These are phyloP conservation scores for Lepidopterella palustris DNA, from an alignment of 495 filamentous ascomycete species.

Conservation along the genomic window DNA sequence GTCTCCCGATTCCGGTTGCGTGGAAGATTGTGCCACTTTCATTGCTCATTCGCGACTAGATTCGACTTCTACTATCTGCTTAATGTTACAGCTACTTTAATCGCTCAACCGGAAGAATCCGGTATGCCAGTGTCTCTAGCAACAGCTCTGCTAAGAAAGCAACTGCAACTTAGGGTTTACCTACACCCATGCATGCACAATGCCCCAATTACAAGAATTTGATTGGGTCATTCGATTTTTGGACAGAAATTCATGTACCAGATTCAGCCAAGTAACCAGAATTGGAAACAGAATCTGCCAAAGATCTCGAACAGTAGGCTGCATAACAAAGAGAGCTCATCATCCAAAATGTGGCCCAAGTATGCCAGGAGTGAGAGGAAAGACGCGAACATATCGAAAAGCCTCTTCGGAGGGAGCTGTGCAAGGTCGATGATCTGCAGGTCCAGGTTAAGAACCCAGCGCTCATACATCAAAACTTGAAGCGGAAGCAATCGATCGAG, in stretches of 20 bases:
- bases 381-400: slow-evolving; percentile 48
- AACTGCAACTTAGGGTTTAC: background rate
- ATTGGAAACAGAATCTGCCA: slow-evolving; percentile 21
- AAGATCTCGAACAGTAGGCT: slow-evolving; percentile 35
- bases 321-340: slow-evolving; percentile 39
- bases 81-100: slow-evolving; percentile 28
- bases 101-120: slow-evolving; percentile 15
- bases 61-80: slow-evolving; percentile 12
- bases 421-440: slow-evolving; percentile 36
- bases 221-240: slow-evolving; percentile 11
- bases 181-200: background rate
- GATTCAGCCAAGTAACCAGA: background rate
- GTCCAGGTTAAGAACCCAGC: slow-evolving; percentile 15
- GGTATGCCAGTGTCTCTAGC: slow-evolving; percentile 11
- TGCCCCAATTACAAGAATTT: background rate
- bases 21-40: background rate
- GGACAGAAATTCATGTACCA: slow-evolving; percentile 18
- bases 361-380: slow-evolving; percentile 51
- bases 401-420: slow-evolving; percentile 44
- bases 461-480: slow-evolving; percentile 20
- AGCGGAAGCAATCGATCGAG: slow-evolving; percentile 12
- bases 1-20: background rate
- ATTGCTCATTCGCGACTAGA: slow-evolving; percentile 5
- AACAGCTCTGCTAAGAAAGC: slow-evolving; percentile 12
- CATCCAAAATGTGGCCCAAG: slow-evolving; percentile 44